These are phyloP conservation scores for Xylariaceae sp. DNA, from an alignment of 2,329 filamentous ascomycete genomes.

Conservation along the genomic window DNA sequence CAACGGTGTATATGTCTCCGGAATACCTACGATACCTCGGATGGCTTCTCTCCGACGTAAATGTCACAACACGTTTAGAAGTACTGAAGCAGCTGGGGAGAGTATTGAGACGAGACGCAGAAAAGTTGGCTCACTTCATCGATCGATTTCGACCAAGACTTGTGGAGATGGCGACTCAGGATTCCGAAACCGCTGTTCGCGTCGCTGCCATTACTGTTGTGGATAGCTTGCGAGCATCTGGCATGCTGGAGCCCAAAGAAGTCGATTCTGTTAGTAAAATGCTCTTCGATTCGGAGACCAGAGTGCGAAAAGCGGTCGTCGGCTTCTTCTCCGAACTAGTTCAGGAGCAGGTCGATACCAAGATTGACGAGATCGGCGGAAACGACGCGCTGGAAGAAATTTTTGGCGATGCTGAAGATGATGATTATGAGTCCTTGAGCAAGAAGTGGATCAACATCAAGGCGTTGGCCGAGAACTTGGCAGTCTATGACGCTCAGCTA, in stretches of 20 bases:
- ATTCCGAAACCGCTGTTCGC: conserved; percentile 77
- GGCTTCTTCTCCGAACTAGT: conserved; percentile 88
- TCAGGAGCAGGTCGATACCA: conserved; percentile 72
- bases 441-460: conserved; percentile 89
- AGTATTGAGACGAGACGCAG: conserved; percentile 76
- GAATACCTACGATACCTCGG: conserved; percentile 89
- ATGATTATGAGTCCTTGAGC: conserved; percentile 72
- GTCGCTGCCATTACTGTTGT: conserved; percentile 77
- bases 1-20: conserved; percentile 85
- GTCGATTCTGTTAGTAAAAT: conserved; percentile 84
- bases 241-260: conserved; percentile 85
- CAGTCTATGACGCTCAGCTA: conserved; percentile 72
- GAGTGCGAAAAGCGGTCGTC: conserved; percentile 83
- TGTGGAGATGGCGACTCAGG: conserved; percentile 87
- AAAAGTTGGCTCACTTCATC: conserved; percentile 85
- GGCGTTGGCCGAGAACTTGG: conserved; percentile 78
- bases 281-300: conserved; percentile 81
- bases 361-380: conserved; percentile 80
- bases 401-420: conserved; percentile 66
- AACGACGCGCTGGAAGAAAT: conserved; percentile 72
- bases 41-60: conserved; percentile 87
- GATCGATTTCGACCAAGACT: conserved; percentile 84
- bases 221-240: conserved; percentile 75
- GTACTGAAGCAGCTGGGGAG: conserved; percentile 78
- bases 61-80: conserved; percentile 72